Evolutionary conservation across 2,329 filamentous ascomycete species (phyloP).

Genomic region (Aspergillus terreus): DNA sequence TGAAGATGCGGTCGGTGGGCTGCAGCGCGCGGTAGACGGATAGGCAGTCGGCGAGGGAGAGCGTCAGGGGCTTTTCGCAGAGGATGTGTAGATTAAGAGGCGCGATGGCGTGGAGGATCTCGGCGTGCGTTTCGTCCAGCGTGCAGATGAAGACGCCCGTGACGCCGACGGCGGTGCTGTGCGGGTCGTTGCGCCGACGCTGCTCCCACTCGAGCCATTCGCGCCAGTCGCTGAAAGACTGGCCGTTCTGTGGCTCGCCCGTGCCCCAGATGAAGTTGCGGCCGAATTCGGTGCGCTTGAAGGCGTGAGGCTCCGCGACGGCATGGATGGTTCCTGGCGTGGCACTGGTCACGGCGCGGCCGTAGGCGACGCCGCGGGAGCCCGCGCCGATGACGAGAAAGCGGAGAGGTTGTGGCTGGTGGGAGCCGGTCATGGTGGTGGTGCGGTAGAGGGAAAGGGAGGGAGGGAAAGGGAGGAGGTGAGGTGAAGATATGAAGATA

Average conservation of each 20-base stretch:
- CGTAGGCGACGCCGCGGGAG: constrained; percentile 72
- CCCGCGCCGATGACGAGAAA: constrained; percentile 81
- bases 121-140: constrained; percentile 81
- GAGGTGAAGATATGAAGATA: not conserved
- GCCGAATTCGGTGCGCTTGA: constrained; percentile 71
- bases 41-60: constrained; percentile 72
- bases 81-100: constrained; percentile 73
- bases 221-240: constrained; percentile 70
- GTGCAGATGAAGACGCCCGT: constrained; percentile 71
- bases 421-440: not conserved
- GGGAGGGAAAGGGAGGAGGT: constrained; percentile 7
- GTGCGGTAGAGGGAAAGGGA: not conserved
- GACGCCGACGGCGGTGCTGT: constrained; percentile 43
- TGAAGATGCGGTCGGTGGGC: constrained; percentile 58
- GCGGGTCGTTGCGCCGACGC: constrained; percentile 46
- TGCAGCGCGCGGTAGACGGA: constrained; percentile 54
- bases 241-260: constrained; percentile 51
- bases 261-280: constrained; percentile 68
- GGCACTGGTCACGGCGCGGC: constrained; percentile 60
- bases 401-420: constrained; percentile 43
- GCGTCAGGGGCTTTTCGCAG: constrained; percentile 92
- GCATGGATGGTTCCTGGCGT: constrained; percentile 68
- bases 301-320: constrained; percentile 75
- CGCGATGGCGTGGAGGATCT: constrained; percentile 72
- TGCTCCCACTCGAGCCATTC: constrained; percentile 73